Evolutionary conservation across 306 rosid species (phyloP), one percentile per base, ranked within the genome.

Genomic region (Glycine soja): DNA sequence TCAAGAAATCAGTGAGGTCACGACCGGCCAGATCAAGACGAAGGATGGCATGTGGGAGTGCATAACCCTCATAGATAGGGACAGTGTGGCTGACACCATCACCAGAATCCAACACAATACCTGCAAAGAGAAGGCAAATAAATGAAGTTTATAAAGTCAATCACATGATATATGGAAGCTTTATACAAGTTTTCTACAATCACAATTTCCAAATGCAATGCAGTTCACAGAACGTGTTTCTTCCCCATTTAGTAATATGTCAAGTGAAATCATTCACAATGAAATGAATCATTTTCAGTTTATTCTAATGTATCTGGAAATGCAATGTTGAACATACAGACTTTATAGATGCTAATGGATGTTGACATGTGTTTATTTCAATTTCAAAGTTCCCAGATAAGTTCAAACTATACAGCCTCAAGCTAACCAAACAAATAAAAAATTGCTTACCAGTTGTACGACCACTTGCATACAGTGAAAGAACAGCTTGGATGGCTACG

Each of bases 61-160:
- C 99, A 85, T 93, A 95, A 46, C 99, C 99, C 90, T 95, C 99
- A 0, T 95, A 95, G 70, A 95, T 95, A 50, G 99, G 99, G 65
- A 95, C 99, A 13, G 99, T 95, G 81, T 95, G 99, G 79, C 99
- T 95, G 83, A 95, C 99, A 89, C 99, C 99, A 85, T 95, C 99
- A 87, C 99, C 99, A 75, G 99, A 93, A 85, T 95, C 99, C 70
- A 95, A 59, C 87, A 95, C 99, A 86, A 95, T 95, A 87, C 99
- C 99, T 95, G 77, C 56, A 86, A 10, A 78, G 61, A 30, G 66
- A 86, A 78, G 12, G 46, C 7, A 73, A 72, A 65, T 40, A 73
- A 66, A 74, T 81, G 38, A 82, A 53, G 6, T 38, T 40, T 2
- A 10, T 58, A 32, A 10, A 7, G 15, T 43, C 50, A 38, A 59